phyloP scores from a whole-genome alignment of 345 rosid genomes.

The Linum tenue region DNA sequence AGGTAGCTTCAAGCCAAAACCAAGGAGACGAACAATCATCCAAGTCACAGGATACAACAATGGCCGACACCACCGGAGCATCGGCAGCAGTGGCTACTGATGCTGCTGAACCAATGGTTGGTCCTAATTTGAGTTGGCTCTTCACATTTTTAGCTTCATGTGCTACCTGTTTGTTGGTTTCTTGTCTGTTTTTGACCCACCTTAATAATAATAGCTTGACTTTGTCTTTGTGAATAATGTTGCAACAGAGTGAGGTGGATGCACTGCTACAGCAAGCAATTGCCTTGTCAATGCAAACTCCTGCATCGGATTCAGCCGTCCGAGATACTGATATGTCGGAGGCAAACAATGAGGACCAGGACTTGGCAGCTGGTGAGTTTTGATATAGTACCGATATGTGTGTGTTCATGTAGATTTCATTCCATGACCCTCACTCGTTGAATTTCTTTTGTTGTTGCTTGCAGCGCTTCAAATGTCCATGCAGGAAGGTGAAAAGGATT shows the following conservation, averaged over 20 bases:
- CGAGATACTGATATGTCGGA: conserved; percentile 56
- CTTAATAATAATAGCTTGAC: not conserved
- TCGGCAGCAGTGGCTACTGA: conserved; percentile 25
- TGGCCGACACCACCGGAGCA: conserved; percentile 34
- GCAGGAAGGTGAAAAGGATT: conserved; percentile 39
- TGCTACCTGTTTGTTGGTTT: not conserved
- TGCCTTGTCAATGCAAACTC: conserved; percentile 57
- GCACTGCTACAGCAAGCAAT: conserved; percentile 53
- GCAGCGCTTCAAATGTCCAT: conserved; percentile 66
- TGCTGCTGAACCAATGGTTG: conserved; percentile 38
- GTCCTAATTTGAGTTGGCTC: conserved; percentile 11
- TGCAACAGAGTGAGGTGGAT: conserved; percentile 42
- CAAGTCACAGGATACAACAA: conserved; percentile 37
- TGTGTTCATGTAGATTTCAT: not conserved
- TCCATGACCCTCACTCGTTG: not conserved
- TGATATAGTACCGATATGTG: not conserved
- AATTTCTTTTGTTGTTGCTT: conserved; percentile 17
- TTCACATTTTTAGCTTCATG: no score
- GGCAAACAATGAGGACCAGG: conserved; percentile 43
- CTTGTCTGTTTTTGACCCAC: not conserved
- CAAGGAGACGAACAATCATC: conserved; percentile 39
- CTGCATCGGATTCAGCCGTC: conserved; percentile 33
- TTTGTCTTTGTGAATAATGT: conserved; percentile 1
- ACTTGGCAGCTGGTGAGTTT: conserved; percentile 46
- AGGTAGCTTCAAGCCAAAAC: conserved; percentile 43